phyloP scores from a whole-genome alignment of 1,284 basidiomycete genomes.

The Apiotrichum montevideense region DNA sequence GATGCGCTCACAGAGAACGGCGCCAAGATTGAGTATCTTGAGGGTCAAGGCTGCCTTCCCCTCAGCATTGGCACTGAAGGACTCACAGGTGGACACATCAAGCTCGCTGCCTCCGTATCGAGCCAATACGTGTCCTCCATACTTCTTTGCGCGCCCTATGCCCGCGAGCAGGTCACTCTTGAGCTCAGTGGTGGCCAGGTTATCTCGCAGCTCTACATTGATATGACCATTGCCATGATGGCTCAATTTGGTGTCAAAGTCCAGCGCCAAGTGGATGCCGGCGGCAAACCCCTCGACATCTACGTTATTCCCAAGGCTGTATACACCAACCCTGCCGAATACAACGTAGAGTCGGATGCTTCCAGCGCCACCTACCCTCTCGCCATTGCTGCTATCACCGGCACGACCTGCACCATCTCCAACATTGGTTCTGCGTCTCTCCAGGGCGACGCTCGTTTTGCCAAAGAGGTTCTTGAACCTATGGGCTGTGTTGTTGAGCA shows the following conservation, averaged over 20 bases:
- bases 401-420: constrained; percentile 83
- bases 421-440: constrained; percentile 87
- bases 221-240: constrained; percentile 99
- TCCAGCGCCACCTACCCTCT: constrained; percentile 95
- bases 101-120: constrained; percentile 88
- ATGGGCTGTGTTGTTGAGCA: constrained; percentile 94
- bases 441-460: constrained; percentile 95
- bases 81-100: constrained; percentile 73
- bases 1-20: constrained; percentile 82
- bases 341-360: constrained; percentile 93
- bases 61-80: constrained; percentile 80
- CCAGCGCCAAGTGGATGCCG: constrained; percentile 60
- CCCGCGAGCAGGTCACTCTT: constrained; percentile 69
- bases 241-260: constrained; percentile 82
- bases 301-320: constrained; percentile 81
- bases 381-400: constrained; percentile 92
- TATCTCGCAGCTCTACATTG: constrained; percentile 98
- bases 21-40: constrained; percentile 69
- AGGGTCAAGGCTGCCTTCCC: constrained; percentile 78
- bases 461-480: constrained; percentile 81
- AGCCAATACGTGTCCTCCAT: constrained; percentile 98
- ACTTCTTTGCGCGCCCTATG: constrained; percentile 92
- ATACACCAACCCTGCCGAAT: constrained; percentile 72
- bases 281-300: constrained; percentile 63
- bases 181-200: constrained; percentile 89